Evolutionary conservation across 768 basidiomycete species (phyloP).

Genomic region (Vishniacozyma victoriae): DNA sequence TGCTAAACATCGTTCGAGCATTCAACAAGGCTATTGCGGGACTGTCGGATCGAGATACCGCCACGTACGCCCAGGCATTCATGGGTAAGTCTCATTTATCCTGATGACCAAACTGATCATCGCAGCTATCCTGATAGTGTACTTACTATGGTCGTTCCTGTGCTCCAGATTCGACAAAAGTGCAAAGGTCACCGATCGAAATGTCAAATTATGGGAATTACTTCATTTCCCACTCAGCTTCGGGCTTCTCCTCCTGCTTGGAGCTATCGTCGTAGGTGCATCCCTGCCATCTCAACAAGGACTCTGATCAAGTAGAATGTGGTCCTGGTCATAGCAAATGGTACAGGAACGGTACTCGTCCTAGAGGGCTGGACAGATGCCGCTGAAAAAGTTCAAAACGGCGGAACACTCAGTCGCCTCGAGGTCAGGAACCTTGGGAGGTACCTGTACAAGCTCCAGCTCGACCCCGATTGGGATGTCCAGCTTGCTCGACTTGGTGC

Average conservation of each 20-base stretch:
- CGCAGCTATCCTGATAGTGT: constrained; percentile 24
- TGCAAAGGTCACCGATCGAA: constrained; percentile 4
- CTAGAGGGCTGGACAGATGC: too few relatives aligned
- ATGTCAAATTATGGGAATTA: constrained; percentile 22
- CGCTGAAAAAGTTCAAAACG: too few relatives aligned
- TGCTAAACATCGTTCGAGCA: constrained; percentile 23
- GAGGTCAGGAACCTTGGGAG: neutral
- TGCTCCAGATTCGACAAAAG: constrained; percentile 15
- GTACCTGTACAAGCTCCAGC: neutral
- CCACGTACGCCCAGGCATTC: constrained; percentile 28
- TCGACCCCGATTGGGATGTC: neutral
- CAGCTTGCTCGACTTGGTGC: neutral
- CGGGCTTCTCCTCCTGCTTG: neutral
- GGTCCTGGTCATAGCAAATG: neutral
- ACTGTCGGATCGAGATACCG: constrained; percentile 10
- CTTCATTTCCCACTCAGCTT: neutral
- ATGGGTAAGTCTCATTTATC: constrained; percentile 11
- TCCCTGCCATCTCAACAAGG: neutral
- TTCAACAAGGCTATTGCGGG: constrained; percentile 30
- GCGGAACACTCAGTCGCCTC: neutral
- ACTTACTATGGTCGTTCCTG: constrained; percentile 25
- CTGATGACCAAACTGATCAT: neutral
- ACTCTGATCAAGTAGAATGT: too few relatives aligned
- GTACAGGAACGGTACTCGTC: neutral
- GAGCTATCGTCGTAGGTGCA: neutral